A percentile compares a stretch with the other conserved stretches of the same genome.
Conservation (phyloP, 164 flowering plant species). For the Berberis vulgaris region DNA sequence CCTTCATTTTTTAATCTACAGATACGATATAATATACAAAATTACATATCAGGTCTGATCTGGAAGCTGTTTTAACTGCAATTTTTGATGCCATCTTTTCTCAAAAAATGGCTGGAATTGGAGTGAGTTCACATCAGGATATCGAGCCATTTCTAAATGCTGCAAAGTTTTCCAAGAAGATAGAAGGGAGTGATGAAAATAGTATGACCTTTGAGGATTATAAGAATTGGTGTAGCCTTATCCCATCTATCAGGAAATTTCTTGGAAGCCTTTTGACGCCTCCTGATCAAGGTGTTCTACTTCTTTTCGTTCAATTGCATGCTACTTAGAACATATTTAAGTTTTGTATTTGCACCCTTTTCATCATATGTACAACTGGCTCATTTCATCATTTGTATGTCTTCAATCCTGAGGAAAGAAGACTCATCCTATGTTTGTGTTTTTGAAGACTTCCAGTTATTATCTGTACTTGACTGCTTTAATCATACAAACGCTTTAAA, state of each 20-base stretch:
- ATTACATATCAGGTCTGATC: conserved; percentile 57
- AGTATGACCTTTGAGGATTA: conserved; percentile 75
- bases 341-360: no score
- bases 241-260: conserved; percentile 78
- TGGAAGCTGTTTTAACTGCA: conserved; percentile 53
- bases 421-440: no score
- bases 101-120: conserved; percentile 21
- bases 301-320: conserved; percentile 7
- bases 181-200: conserved; percentile 27
- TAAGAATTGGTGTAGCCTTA: conserved; percentile 51
- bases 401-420: no score
- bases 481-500: no score
- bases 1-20: no score
- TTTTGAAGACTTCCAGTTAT: no score
- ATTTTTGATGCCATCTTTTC: conserved; percentile 42
- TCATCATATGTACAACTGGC: no score
- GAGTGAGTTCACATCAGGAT: conserved; percentile 24
- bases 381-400: no score
- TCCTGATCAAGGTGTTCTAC: conserved; percentile 47
- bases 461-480: no score
- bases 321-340: no score
- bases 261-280: conserved; percentile 68
- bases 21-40: background rate
- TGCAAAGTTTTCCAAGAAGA: conserved; percentile 46
- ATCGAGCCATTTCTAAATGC: conserved; percentile 43